phyloP scores from a whole-genome alignment of 176 grass and related monocot genomes.

The Dactylis glomerata region DNA sequence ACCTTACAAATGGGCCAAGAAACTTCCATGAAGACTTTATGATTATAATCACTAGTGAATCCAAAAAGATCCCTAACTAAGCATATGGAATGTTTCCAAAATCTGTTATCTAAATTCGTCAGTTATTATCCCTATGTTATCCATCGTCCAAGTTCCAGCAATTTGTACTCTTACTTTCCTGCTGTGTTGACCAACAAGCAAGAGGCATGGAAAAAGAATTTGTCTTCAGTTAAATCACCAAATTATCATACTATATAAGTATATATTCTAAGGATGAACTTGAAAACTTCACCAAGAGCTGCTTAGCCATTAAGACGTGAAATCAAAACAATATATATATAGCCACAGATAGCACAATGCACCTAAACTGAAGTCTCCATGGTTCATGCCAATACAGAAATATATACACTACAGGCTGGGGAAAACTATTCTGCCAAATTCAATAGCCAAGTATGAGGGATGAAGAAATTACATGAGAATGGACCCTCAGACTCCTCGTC shows the following conservation, averaged over 20 bases:
- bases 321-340: background rate
- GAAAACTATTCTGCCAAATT: background rate
- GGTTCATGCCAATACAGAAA: background rate
- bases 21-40: no score
- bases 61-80: background rate
- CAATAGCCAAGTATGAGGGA: background rate
- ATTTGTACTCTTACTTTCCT: background rate
- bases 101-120: background rate
- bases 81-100: background rate
- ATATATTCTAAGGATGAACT: background rate
- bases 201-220: background rate
- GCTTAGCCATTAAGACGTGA: background rate
- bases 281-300: background rate
- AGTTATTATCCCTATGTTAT: background rate
- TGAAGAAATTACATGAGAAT: conserved; percentile 59
- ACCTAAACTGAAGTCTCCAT: background rate
- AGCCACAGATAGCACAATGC: background rate
- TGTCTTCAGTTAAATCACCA: no score
- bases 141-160: background rate
- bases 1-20: no score
- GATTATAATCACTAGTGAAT: no score
- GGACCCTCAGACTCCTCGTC: conserved; percentile 74
- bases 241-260: no score
- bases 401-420: background rate
- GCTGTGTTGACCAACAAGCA: background rate